Evolutionary conservation across 257 asterid species (phyloP).

Genomic region (Verbascum thapsus): DNA sequence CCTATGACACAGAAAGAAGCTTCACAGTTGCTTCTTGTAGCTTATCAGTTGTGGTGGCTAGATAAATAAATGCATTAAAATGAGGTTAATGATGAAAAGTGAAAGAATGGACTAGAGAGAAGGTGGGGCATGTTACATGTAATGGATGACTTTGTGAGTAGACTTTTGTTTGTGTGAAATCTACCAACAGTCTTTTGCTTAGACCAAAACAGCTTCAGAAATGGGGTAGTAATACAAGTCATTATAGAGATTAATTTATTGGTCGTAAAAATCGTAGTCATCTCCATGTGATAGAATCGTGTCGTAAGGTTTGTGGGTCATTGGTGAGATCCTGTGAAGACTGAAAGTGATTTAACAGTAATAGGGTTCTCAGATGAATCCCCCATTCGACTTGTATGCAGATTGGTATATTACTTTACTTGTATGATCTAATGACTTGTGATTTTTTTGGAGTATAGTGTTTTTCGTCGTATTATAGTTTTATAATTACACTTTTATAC

Average conservation of each 20-base stretch:
- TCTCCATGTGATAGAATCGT: not conserved
- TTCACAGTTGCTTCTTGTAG: constrained; percentile 41
- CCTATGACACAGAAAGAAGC: constrained; percentile 49
- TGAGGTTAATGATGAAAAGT: constrained; percentile 23
- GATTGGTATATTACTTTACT: too few species aligned
- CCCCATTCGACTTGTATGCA: too few species aligned
- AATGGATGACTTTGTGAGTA: constrained; percentile 43
- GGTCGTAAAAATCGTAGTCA: not conserved
- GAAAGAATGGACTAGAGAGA: constrained; percentile 13
- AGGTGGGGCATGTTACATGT: constrained; percentile 28
- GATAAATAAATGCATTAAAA: constrained; percentile 23
- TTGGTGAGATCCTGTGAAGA: too few species aligned
- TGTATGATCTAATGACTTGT: too few species aligned
- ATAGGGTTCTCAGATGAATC: too few species aligned
- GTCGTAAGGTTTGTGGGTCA: too few species aligned
- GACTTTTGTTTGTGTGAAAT: constrained; percentile 34
- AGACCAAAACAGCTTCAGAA: constrained; percentile 30
- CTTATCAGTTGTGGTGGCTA: constrained; percentile 42
- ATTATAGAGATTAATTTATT: not conserved
- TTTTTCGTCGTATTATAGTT: too few species aligned
- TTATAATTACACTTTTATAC: too few species aligned
- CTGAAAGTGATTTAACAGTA: too few species aligned
- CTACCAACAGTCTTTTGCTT: constrained; percentile 38
- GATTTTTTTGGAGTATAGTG: too few species aligned
- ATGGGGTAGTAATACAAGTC: not conserved